Conservation (phyloP, 768 basidiomycete genomes). For the Tubosaeta brunneosetosa region DNA sequence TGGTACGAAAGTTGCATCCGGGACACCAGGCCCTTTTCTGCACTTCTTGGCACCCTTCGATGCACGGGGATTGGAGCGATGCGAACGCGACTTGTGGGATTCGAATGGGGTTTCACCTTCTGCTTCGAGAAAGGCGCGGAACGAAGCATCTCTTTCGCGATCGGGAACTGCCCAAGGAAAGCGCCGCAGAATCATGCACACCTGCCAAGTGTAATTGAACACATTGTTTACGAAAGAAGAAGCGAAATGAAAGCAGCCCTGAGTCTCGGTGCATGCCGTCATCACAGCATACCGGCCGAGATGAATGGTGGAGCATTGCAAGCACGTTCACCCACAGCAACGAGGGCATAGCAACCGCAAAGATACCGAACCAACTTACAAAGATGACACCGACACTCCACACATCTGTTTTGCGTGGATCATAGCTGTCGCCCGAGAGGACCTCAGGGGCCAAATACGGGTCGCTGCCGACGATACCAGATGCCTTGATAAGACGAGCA, state of each 20-base stretch:
- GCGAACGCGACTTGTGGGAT: constrained; percentile 19
- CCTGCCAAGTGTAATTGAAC: constrained; percentile 18
- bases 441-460: constrained; percentile 99
- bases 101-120: constrained; percentile 74
- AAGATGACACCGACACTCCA: constrained; percentile 99
- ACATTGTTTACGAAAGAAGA: constrained; percentile 2
- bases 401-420: constrained; percentile 96
- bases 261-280: neutral
- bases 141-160: constrained; percentile 86
- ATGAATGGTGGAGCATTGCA: neutral
- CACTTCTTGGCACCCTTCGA: constrained; percentile 7
- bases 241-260: constrained; percentile 3
- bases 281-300: neutral
- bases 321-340: constrained; percentile 1
- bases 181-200: constrained; percentile 91
- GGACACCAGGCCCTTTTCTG: neutral
- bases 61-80: constrained; percentile 6
- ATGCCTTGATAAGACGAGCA: constrained; percentile 50
- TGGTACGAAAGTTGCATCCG: neutral
- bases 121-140: constrained; percentile 85
- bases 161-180: constrained; percentile 99
- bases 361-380: constrained; percentile 40
- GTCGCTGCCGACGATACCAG: constrained; percentile 94
- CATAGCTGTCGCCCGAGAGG: constrained; percentile 72
- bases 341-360: neutral